Percentiles rank a stretch among this genome's conserved stretches.
These are phyloP conservation scores for Moniliophthora roreri DNA, from an alignment of 1,284 basidiomycete genomes.

Conservation along the genomic window DNA sequence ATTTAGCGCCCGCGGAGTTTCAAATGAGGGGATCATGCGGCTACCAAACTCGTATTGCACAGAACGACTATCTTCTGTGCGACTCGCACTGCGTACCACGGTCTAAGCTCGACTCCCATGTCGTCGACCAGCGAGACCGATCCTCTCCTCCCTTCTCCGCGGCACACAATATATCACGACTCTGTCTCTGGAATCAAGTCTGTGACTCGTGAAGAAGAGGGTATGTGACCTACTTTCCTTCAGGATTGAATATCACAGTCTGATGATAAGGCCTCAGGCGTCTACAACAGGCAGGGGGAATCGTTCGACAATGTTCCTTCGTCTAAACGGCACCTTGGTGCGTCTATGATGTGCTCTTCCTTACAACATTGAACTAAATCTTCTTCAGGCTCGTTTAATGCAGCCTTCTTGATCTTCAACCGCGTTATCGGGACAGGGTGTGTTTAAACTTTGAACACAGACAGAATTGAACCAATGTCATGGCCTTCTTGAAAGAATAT, in stretches of 20 bases:
- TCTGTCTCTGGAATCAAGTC: too few relatives aligned
- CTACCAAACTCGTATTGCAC: too few relatives aligned
- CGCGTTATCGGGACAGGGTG: constrained; percentile 77
- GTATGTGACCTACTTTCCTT: neutral
- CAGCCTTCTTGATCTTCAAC: constrained; percentile 73
- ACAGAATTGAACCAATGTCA: neutral
- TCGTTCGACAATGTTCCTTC: constrained; percentile 41
- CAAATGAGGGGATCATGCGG: too few relatives aligned
- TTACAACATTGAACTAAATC: constrained; percentile 4
- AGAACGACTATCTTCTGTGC: too few relatives aligned
- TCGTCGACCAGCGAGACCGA: too few relatives aligned
- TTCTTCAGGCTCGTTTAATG: constrained; percentile 50
- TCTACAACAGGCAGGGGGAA: constrained; percentile 28
- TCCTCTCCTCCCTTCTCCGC: too few relatives aligned
- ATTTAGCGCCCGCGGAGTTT: too few relatives aligned
- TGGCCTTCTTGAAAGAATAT: constrained; percentile 50
- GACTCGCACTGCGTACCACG: too few relatives aligned
- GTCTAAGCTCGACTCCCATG: too few relatives aligned
- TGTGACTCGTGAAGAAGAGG: neutral
- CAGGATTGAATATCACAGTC: neutral
- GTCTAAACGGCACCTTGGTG: constrained; percentile 44
- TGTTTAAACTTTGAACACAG: constrained; percentile 13
- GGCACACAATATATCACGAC: too few relatives aligned
- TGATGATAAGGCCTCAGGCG: neutral
- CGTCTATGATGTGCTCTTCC: constrained; percentile 12